Base-by-base conservation (phyloP, 495 filamentous ascomycete species). In the Apiosordaria backusii region DNA sequence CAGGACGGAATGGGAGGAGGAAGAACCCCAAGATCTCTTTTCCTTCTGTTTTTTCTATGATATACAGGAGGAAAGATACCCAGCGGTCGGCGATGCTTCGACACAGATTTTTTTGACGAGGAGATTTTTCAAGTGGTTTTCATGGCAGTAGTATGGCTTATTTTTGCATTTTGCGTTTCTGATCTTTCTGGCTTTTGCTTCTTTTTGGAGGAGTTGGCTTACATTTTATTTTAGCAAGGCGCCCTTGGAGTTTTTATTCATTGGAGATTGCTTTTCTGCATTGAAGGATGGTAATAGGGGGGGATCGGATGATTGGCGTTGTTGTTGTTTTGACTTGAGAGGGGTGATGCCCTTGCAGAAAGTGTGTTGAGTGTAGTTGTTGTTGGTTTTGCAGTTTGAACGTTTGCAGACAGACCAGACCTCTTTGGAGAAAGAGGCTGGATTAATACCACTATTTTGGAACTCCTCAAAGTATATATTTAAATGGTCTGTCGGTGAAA, bases 51-150 rank as follows among this genome's bases (percentile, higher is more conserved):
- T 63, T 25, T 59, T 27, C 26, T 26, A 59, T 59, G 57, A 59
- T 59, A 59, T 59, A 59, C 23, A 59, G 57, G 57, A 59, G 57
- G 57, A 59, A 59, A 59, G 57, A 59, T 59, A 59, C 57, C 57
- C 57, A 13, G 23, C 13, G 23, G 21, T 27, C 57, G n/a, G 19
- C 57, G 57, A 18, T 59, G 19, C 22, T 5, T 45, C 57, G 24
- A 27, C 57, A 59, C 22, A 59, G 3, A 57, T 57, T 21, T 57
- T 52, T 54, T 26, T 18, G 9, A n/a, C 16, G 35, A 45, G 35
- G 10, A 15, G 35, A 15, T 9, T 45, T 45, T 45, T 45, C 7
- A 45, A 15, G 9, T 45, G 35, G 35, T 45, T n/a, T n/a, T n/a
- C n/a, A n/a, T n/a, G n/a, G n/a, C n/a, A n/a, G n/a, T n/a, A 45